A percentile compares a stretch with the other conserved stretches of the same genome.
phyloP scores from a whole-genome alignment of 2,329 filamentous ascomycete genomes.

The Fusarium solani-melongenae region DNA sequence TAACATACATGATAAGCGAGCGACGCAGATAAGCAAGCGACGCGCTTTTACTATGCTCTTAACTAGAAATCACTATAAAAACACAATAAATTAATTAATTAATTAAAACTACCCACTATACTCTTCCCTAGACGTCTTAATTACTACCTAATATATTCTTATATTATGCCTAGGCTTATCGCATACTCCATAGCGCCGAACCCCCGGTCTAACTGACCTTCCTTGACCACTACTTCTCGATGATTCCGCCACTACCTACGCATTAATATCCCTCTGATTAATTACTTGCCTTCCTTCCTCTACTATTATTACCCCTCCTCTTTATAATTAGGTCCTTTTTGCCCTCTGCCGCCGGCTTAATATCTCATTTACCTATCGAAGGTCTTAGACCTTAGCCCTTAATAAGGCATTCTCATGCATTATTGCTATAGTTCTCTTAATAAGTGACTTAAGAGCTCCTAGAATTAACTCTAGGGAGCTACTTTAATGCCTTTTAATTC shows the following conservation, averaged over 20 bases:
- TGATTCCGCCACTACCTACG: neutral
- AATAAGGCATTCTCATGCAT: too few species aligned
- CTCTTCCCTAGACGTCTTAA: neutral
- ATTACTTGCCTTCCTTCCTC: neutral
- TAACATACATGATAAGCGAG: too few species aligned
- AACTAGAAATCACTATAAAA: too few species aligned
- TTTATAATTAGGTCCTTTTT: neutral
- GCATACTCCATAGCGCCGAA: neutral
- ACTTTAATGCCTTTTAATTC: too few species aligned
- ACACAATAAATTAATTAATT: neutral
- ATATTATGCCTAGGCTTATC: neutral
- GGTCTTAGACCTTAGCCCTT: neutral
- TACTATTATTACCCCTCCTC: neutral
- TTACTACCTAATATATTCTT: constrained; percentile 7
- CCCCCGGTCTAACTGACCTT: neutral
- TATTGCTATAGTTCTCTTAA: too few species aligned
- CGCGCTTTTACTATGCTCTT: too few species aligned
- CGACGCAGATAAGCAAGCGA: too few species aligned
- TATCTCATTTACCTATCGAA: neutral
- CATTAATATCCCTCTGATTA: neutral
- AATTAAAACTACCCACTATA: constrained; percentile 6
- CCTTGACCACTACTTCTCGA: neutral
- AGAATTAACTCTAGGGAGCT: too few species aligned
- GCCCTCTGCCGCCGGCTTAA: neutral
- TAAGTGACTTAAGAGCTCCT: too few species aligned